These are phyloP conservation scores for Erodium maritimum DNA, from an alignment of 345 rosid species.

Conservation along the genomic window DNA sequence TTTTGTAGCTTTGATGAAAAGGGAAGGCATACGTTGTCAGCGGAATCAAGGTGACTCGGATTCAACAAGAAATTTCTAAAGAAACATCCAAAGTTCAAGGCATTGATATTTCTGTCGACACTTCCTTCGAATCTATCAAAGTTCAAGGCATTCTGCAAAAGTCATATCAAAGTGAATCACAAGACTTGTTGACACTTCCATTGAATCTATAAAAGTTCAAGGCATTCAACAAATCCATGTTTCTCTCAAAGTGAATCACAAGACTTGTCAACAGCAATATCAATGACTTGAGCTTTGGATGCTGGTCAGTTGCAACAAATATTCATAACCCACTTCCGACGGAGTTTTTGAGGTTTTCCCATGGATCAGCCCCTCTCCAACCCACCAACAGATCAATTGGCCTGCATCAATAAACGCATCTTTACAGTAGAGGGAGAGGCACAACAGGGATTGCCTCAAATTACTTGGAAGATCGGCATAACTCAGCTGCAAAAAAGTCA, in stretches of 20 bases:
- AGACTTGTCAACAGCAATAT: constrained; percentile 16
- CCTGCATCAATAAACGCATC: constrained; percentile 18
- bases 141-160: constrained; percentile 20
- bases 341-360: constrained; percentile 15
- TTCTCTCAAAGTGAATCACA: constrained; percentile 16
- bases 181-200: no score
- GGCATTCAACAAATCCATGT: neutral
- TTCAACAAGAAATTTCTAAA: constrained; percentile 8
- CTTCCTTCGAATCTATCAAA: constrained; percentile 12
- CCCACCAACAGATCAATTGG: constrained; percentile 24
- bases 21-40: constrained; percentile 8
- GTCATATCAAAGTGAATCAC: no score
- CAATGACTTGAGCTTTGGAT: constrained; percentile 17
- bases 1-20: constrained; percentile 17
- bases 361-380: constrained; percentile 18
- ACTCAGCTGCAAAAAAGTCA: constrained; percentile 20
- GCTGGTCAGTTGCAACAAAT: constrained; percentile 14
- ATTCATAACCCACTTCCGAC: constrained; percentile 16
- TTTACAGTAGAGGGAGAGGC: constrained; percentile 25
- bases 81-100: constrained; percentile 12
- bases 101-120: constrained; percentile 8
- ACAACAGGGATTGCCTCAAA: constrained; percentile 16
- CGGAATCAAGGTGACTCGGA: constrained; percentile 14
- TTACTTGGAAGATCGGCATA: constrained; percentile 20
- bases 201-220: no score